Evolutionary conservation across 2,329 filamentous ascomycete genomes (phyloP).

Genomic region (Ophiostoma perfectum): DNA sequence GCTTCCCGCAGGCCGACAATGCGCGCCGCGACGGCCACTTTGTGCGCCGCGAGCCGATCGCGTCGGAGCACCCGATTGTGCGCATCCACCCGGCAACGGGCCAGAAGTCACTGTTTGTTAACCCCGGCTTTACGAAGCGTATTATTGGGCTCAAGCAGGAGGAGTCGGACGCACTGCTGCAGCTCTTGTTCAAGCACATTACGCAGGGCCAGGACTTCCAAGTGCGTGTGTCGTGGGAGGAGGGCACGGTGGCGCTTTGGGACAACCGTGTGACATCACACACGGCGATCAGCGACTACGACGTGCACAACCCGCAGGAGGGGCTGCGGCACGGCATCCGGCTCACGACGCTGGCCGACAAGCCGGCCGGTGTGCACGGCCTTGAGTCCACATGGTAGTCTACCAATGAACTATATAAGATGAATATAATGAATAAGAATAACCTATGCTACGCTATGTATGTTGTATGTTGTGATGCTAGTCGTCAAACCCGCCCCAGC

Average conservation of each 20-base stretch:
- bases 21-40: conserved; percentile 33
- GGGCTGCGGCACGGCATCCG: conserved; percentile 40
- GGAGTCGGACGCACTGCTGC: conserved; percentile 61
- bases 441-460: neutral
- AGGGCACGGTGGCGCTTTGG: conserved; percentile 63
- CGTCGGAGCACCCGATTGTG: conserved; percentile 69
- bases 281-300: conserved; percentile 42
- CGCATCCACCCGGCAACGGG: conserved; percentile 75
- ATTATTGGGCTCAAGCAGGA: conserved; percentile 63
- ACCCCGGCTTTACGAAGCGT: conserved; percentile 52
- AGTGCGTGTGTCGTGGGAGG: conserved; percentile 59
- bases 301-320: conserved; percentile 38
- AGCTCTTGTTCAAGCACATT: conserved; percentile 60
- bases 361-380: conserved; percentile 36
- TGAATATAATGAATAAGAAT: conserved; percentile 16
- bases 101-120: conserved; percentile 77
- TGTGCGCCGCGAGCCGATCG: conserved; percentile 46
- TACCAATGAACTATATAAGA: neutral
- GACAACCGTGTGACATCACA: conserved; percentile 54
- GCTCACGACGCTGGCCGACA: conserved; percentile 38
- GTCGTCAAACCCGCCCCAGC: conserved; percentile 28
- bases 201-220: conserved; percentile 59
- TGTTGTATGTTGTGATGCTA: conserved; percentile 12
- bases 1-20: conserved; percentile 36
- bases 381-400: conserved; percentile 30